phyloP scores from a whole-genome alignment of 148 eudicot genomes.

The Fallopia convolvulus region DNA sequence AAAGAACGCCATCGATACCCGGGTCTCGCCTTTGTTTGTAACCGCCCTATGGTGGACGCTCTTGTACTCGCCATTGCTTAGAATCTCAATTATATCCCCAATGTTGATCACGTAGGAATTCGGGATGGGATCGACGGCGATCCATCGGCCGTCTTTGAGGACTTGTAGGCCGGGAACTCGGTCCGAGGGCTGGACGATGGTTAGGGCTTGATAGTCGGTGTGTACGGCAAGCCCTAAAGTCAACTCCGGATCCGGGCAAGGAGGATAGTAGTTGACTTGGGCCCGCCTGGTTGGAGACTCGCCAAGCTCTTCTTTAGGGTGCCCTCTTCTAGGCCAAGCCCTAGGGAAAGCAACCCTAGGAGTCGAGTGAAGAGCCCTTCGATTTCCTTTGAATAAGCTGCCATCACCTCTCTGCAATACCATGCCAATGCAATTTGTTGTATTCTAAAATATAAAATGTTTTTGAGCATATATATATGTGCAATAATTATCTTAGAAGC shows the following conservation, averaged over 20 bases:
- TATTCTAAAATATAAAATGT: no score
- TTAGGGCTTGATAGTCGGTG: conserved; percentile 20
- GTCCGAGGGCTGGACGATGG: conserved; percentile 17
- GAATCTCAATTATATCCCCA: conserved; percentile 28
- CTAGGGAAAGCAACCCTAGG: conserved; percentile 21
- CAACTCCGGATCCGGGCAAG: conserved; percentile 31
- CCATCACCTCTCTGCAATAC: conserved; percentile 11
- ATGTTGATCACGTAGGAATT: conserved; percentile 25
- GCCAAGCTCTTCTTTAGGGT: conserved; percentile 13
- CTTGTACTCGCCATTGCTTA: conserved; percentile 32
- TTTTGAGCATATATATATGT: no score
- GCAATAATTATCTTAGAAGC: no score
- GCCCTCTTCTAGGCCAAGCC: conserved; percentile 22
- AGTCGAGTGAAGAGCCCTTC: conserved; percentile 12
- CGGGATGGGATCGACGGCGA: conserved; percentile 23
- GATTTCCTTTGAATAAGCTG: conserved; percentile 13
- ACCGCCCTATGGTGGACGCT: conserved; percentile 12
- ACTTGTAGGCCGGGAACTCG: conserved; percentile 26
- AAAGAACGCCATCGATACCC: conserved; percentile 12
- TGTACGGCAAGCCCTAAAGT: conserved; percentile 22
- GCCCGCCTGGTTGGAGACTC: conserved; percentile 8
- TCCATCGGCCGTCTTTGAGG: conserved; percentile 22
- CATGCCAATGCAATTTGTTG: no score
- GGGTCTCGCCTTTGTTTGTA: neutral
- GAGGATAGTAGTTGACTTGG: conserved; percentile 38